Evolutionary conservation across 805 yeast species (phyloP).

Genomic region (Sugiyamaella valdiviana): DNA sequence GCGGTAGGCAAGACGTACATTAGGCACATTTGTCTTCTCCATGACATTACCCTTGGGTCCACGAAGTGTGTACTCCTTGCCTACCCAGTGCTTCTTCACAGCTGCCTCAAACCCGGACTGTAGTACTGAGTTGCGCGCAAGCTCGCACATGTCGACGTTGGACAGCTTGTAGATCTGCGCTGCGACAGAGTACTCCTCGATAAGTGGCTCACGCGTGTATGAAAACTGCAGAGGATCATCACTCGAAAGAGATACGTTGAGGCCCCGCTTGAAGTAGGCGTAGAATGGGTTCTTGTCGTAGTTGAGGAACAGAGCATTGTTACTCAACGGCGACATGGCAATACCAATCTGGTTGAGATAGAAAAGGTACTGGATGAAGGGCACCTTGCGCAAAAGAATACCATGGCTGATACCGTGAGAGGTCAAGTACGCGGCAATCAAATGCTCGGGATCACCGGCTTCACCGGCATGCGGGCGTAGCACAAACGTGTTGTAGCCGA

Average conservation of each 20-base stretch:
- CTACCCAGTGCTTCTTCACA: conserved; percentile 90
- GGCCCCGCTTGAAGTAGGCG: conserved; percentile 82
- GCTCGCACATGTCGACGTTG: conserved; percentile 94
- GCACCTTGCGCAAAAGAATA: conserved; percentile 83
- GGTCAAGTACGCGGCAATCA: conserved; percentile 80
- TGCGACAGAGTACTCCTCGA: conserved; percentile 96
- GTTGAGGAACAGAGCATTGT: conserved; percentile 90
- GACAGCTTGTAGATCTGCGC: conserved; percentile 95
- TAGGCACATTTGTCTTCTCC: conserved; percentile 93
- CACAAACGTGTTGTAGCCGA: conserved; percentile 84
- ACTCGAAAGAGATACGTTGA: conserved; percentile 89
- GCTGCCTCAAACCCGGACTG: conserved; percentile 92
- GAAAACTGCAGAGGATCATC: conserved; percentile 98
- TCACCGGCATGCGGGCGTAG: conserved; percentile 98
- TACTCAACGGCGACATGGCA: conserved; percentile 97
- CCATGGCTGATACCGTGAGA: conserved; percentile 96
- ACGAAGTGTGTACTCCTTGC: conserved; percentile 44
- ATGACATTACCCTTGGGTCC: conserved; percentile 83
- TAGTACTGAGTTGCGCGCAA: conserved; percentile 84
- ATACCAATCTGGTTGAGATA: conserved; percentile 92
- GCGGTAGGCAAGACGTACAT: conserved; percentile 77
- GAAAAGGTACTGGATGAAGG: conserved; percentile 88
- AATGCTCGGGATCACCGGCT: conserved; percentile 99
- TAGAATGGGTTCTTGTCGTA: conserved; percentile 97
- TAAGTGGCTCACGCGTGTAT: conserved; percentile 92